phyloP scores from a whole-genome alignment of 1,284 basidiomycete genomes.

The Sporisorium sorghi region DNA sequence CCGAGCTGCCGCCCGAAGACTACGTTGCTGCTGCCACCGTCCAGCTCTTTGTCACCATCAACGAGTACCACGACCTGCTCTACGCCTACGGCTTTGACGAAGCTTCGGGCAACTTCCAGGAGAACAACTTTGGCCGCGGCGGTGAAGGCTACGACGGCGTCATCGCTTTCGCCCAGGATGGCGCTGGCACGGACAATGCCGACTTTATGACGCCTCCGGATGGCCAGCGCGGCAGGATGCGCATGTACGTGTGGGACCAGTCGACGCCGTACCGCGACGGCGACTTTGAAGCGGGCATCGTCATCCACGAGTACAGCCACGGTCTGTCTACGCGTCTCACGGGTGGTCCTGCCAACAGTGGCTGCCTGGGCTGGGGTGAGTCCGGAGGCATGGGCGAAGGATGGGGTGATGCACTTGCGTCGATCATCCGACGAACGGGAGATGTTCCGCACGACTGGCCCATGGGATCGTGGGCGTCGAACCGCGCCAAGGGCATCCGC shows the following conservation, averaged over 20 bases:
- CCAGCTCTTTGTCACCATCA: conserved; percentile 61
- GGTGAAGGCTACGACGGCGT: conserved; percentile 88
- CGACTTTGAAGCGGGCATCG: conserved; percentile 78
- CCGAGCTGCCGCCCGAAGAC: conserved; percentile 45
- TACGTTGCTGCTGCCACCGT: conserved; percentile 53
- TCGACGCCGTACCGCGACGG: conserved; percentile 85
- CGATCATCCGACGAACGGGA: conserved; percentile 79
- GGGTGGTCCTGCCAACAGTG: conserved; percentile 90
- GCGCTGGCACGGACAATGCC: conserved; percentile 77
- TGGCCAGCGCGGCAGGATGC: conserved; percentile 83
- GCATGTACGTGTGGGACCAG: conserved; percentile 89
- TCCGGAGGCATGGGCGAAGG: conserved; percentile 90
- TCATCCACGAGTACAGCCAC: conserved; percentile 74
- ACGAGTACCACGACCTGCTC: conserved; percentile 61
- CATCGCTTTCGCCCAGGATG: conserved; percentile 93
- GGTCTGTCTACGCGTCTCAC: conserved; percentile 92
- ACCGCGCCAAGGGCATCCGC: conserved; percentile 81
- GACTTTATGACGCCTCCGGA: conserved; percentile 74
- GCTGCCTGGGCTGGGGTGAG: conserved; percentile 89
- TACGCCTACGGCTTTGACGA: conserved; percentile 83
- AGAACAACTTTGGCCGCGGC: conserved; percentile 91
- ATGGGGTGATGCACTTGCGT: conserved; percentile 77
- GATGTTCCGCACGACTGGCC: conserved; percentile 69
- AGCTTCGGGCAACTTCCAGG: conserved; percentile 93
- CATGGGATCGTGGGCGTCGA: conserved; percentile 95